Evolutionary conservation across 1,284 basidiomycete genomes (phyloP).

Genomic region (Microstroma glucosiphilum): DNA sequence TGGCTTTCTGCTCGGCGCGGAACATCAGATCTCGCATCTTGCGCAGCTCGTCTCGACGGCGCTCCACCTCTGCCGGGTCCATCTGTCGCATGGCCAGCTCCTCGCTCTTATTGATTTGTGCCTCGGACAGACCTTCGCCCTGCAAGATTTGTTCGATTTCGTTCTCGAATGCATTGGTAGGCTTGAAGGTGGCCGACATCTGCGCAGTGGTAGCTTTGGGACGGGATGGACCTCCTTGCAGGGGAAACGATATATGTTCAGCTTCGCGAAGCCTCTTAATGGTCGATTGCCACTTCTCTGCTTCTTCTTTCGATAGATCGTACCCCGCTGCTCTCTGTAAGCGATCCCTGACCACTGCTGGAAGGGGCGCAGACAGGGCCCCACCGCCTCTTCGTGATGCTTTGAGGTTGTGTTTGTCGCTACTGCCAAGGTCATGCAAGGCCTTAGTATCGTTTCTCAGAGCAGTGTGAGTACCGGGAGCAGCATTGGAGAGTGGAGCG

Average conservation of each 20-base stretch:
- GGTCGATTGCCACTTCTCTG: constrained; percentile 85
- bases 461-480: constrained; percentile 20
- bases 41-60: constrained; percentile 72
- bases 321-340: constrained; percentile 90
- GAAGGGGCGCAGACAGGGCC: constrained; percentile 75
- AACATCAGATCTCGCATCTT: constrained; percentile 90
- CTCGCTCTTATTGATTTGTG: constrained; percentile 69
- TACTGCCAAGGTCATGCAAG: constrained; percentile 14
- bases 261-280: constrained; percentile 63
- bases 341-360: constrained; percentile 76
- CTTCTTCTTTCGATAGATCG: constrained; percentile 82
- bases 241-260: constrained; percentile 83
- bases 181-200: constrained; percentile 61
- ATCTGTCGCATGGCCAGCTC: constrained; percentile 65
- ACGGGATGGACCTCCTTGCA: constrained; percentile 59
- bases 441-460: constrained; percentile 33
- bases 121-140: constrained; percentile 54
- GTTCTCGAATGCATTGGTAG: constrained; percentile 35
- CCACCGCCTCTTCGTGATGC: constrained; percentile 57
- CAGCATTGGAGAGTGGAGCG: constrained; percentile 53
- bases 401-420: constrained; percentile 26
- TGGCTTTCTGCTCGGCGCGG: constrained; percentile 83
- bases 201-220: constrained; percentile 57
- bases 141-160: constrained; percentile 47
- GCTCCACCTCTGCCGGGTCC: constrained; percentile 72